These are phyloP conservation scores for Leucocoprinus leucothites DNA, from an alignment of 768 basidiomycete genomes.

Conservation along the genomic window DNA sequence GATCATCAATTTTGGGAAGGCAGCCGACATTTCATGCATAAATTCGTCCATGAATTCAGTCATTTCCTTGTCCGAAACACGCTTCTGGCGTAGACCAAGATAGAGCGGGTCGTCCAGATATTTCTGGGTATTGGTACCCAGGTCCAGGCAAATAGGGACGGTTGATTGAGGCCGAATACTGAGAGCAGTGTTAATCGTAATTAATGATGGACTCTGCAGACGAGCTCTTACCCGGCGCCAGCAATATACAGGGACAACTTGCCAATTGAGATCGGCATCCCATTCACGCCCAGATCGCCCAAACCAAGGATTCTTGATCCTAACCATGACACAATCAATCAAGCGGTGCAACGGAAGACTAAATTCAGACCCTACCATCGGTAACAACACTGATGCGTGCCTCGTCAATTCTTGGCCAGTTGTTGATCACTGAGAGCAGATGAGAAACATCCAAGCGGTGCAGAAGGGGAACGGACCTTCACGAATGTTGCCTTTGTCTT, in stretches of 20 bases:
- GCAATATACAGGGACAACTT: slow-evolving; percentile 90
- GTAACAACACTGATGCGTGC: slow-evolving; percentile 93
- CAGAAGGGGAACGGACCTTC: slow-evolving; percentile 27
- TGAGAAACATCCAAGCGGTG: background rate
- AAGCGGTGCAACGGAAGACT: background rate
- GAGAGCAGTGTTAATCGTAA: background rate
- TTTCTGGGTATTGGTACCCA: slow-evolving; percentile 83
- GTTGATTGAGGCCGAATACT: slow-evolving; percentile 78
- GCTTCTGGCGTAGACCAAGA: slow-evolving; percentile 75
- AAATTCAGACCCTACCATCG: slow-evolving; percentile 50
- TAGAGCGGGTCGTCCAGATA: slow-evolving; percentile 87
- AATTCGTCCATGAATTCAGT: slow-evolving; percentile 90
- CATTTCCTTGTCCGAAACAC: slow-evolving; percentile 62
- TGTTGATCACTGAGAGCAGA: slow-evolving; percentile 47
- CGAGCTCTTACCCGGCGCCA: slow-evolving; percentile 69
- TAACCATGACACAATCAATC: slow-evolving; percentile 26
- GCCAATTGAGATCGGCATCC: slow-evolving; percentile 89
- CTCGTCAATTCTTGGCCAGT: slow-evolving; percentile 70
- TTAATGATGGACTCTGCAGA: slow-evolving; percentile 4
- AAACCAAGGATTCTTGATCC: slow-evolving; percentile 89
- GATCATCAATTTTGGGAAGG: slow-evolving; percentile 79
- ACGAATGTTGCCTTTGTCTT: slow-evolving; percentile 79
- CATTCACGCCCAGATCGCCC: slow-evolving; percentile 80
- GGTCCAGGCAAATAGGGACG: slow-evolving; percentile 81
- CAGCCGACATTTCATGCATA: slow-evolving; percentile 73